Evolutionary conservation across 129 eudicot species (phyloP), one percentile per base, ranked within the genome.

Genomic region (Lonicera japonica): DNA sequence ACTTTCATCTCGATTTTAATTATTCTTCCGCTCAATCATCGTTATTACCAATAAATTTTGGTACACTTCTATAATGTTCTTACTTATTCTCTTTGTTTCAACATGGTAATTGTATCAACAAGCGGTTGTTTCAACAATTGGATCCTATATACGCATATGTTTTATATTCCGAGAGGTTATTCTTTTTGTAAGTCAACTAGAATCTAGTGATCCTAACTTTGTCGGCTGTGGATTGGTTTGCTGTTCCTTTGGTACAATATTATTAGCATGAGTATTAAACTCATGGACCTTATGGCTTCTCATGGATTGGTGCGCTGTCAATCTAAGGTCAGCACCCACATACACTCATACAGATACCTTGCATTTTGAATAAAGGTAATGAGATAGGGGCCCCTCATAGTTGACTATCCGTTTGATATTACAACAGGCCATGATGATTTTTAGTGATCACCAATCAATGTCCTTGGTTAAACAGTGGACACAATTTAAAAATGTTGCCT

Each of bases 131-230:
- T n/a, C n/a, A n/a, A n/a, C n/a, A n/a, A n/a, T n/a, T n/a, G n/a
- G n/a, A n/a, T n/a, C n/a, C 6, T 29, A 29, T 29, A 29, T 1
- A 29, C 6, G 6, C 36, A 29, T 29, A 29, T 29, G 36, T 29
- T 29, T 29, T 29, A 29, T 29, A 48, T 47, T 25, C 59, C 20
- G 12, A 65, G 9, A 25, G 25, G 22, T n/a, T 51, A 54, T 54
- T 43, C 21, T 45, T 38, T 56, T 10, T 11, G 21, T 23, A 14
- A 55, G 70, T 72, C 77, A 64, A 72, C 71, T 47, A 24, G 43
- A 47, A 72, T 72, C 77, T 46, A 56, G 25, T 57, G 25, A 11
- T 58, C 20, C 77, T 21, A 8, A 7, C 63, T 54, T 52, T 20
- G 39, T 64, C 18, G 19, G 60, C 50, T 39, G 36, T 29, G 53